Evolutionary conservation across 352 stramenopile genomes (phyloP), one percentile per base, ranked within the genome.

Genomic region (Phytophthora capsici): DNA sequence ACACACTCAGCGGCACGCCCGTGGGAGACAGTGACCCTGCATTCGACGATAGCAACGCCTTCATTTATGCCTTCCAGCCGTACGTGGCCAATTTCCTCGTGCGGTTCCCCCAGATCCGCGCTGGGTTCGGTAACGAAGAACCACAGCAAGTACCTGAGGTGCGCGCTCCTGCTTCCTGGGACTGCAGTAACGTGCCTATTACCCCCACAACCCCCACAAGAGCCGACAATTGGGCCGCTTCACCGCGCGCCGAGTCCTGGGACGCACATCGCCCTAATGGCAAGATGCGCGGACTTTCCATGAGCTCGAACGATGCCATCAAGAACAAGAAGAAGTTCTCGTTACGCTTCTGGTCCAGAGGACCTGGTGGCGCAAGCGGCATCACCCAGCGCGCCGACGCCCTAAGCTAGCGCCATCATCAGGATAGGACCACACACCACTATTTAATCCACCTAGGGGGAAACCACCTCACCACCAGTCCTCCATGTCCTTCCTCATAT

Each of bases 281-380:
- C 46, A 88, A 88, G 59, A 71, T 89, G 53, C 80, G 81, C 26
- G 74, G 78, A 52, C 72, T 90, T 62, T 89, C 84, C 23, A 73
- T 89, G 71, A 82, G 69, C 46, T 72, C 71, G 6, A 74, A 78
- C 43, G 76, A 87, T 46, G 60, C 69, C 19, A 77, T 69, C 20
- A 83, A 87, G 62, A 77, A 73, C 57, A 90, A 89, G 58, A 80
- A 74, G 62, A 89, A 82, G 70, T 92, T 90, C 61, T 87, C 78
- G 57, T 61, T 92, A 48, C 79, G 77, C 16, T 90, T 92, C 67
- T 92, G 84, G 84, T 73, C 69, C 1, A 50, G 64, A 28, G 69
- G 64, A 12, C 57, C 54, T 6, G 66, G 57, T n/a, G 49, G 49
- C 26, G 48, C 41, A 2, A 52, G 26, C 19, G 25, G 37, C 62